Conservation (phyloP, 768 basidiomycete species). For the Epithele typhae region DNA sequence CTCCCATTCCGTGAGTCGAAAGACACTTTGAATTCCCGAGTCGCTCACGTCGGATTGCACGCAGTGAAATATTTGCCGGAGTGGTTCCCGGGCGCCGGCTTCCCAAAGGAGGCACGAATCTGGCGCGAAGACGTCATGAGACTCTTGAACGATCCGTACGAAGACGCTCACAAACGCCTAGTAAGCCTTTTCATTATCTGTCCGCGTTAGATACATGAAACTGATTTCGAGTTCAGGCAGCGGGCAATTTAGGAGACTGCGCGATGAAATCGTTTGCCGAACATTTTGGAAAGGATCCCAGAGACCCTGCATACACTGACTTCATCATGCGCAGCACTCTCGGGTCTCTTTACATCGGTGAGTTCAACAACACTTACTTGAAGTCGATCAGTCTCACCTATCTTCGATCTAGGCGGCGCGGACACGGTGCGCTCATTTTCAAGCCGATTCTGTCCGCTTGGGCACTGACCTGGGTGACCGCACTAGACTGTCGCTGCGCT, state of each 20-base stretch:
- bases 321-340: too few species aligned
- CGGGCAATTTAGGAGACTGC: background rate
- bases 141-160: conserved; percentile 20
- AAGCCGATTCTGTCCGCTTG: too few species aligned
- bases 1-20: conserved; percentile 16
- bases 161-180: conserved; percentile 7
- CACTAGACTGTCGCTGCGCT: too few species aligned
- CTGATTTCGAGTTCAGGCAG: background rate
- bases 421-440: too few species aligned
- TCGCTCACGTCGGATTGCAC: background rate
- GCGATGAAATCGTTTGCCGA: conserved; percentile 3
- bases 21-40: too few species aligned
- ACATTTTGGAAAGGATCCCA: background rate
- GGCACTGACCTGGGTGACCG: too few species aligned
- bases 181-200: background rate
- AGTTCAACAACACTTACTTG: too few species aligned
- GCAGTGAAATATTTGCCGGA: conserved; percentile 22
- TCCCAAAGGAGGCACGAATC: conserved; percentile 14
- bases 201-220: background rate
- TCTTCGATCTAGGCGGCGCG: too few species aligned
- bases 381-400: too few species aligned
- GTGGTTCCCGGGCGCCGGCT: conserved; percentile 28
- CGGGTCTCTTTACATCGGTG: too few species aligned
- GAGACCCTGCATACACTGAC: too few species aligned
- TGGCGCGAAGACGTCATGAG: conserved; percentile 15